Evolutionary conservation across 257 asterid species (phyloP).

Genomic region (Salvia splendens): DNA sequence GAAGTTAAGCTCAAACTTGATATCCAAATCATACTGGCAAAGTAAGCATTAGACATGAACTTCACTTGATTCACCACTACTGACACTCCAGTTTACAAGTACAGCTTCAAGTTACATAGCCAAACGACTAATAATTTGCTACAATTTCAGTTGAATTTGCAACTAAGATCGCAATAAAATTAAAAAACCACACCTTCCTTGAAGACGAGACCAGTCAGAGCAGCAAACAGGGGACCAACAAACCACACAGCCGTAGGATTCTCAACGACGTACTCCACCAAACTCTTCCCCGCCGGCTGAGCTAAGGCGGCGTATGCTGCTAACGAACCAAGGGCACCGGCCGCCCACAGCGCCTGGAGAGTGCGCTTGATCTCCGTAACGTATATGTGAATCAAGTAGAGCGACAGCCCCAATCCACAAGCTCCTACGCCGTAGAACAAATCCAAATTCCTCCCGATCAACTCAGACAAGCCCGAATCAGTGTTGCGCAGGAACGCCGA

Average conservation of each 20-base stretch:
- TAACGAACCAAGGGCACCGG: constrained; percentile 73
- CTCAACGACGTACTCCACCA: constrained; percentile 72
- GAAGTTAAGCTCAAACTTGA: not conserved
- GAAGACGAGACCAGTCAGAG: constrained; percentile 89
- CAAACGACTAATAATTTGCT: not conserved
- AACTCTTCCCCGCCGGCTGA: constrained; percentile 57
- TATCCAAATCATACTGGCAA: not conserved
- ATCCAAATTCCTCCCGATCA: constrained; percentile 42
- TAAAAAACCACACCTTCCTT: constrained; percentile 65
- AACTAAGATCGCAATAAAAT: not conserved
- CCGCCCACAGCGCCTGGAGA: constrained; percentile 75
- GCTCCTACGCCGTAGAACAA: constrained; percentile 65
- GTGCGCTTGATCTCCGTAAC: constrained; percentile 89
- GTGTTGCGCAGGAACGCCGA: constrained; percentile 47
- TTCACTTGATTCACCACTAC: too few relatives aligned
- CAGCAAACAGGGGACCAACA: constrained; percentile 91
- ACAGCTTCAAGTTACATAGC: not conserved
- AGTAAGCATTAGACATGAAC: too few relatives aligned
- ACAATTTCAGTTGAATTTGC: not conserved
- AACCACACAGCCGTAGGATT: constrained; percentile 83
- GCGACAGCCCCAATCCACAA: constrained; percentile 75
- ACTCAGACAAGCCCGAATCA: constrained; percentile 36
- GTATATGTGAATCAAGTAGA: constrained; percentile 81
- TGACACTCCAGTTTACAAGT: not conserved
- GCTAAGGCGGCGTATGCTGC: constrained; percentile 61